These are phyloP conservation scores for Paraphaeosphaeria minitans DNA, from an alignment of 2,329 filamentous ascomycete species.

Conservation along the genomic window DNA sequence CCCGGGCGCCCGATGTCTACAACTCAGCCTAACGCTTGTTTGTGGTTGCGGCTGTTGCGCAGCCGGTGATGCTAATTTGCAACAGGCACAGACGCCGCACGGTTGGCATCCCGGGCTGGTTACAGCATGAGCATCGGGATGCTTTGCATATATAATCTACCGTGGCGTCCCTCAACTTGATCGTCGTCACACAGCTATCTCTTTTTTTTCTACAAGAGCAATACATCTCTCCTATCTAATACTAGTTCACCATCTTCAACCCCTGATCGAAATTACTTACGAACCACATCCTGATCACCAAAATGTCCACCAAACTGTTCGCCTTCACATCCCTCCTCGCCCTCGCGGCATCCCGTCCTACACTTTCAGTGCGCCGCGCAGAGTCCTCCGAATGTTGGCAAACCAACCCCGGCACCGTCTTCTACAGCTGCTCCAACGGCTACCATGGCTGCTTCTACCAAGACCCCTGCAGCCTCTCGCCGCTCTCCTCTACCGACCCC, in stretches of 20 bases:
- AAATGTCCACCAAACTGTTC: slow-evolving; percentile 13
- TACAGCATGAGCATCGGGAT: neutral
- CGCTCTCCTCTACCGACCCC: neutral
- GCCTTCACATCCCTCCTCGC: slow-evolving; percentile 8
- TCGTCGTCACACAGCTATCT: neutral
- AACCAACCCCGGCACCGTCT: slow-evolving; percentile 3
- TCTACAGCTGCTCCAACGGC: slow-evolving; percentile 14
- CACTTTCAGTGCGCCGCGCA: neutral
- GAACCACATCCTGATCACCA: neutral
- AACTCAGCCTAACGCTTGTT: neutral
- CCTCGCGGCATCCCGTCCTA: slow-evolving; percentile 6
- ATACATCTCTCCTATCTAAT: neutral
- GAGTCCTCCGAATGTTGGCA: slow-evolving; percentile 4
- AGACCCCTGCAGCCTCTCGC: slow-evolving; percentile 1
- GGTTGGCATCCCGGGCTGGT: neutral
- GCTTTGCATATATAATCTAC: neutral
- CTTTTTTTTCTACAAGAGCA: neutral
- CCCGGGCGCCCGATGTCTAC: neutral
- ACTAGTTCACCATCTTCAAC: neutral
- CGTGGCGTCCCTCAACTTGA: neutral
- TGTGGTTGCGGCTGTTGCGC: slow-evolving; percentile 1
- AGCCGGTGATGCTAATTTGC: neutral
- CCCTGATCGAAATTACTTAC: neutral
- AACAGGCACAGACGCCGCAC: slow-evolving; percentile 5
- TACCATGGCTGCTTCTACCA: slow-evolving; percentile 14